Conservation (phyloP, 768 basidiomycete species). For the Mycena kentingensis region DNA sequence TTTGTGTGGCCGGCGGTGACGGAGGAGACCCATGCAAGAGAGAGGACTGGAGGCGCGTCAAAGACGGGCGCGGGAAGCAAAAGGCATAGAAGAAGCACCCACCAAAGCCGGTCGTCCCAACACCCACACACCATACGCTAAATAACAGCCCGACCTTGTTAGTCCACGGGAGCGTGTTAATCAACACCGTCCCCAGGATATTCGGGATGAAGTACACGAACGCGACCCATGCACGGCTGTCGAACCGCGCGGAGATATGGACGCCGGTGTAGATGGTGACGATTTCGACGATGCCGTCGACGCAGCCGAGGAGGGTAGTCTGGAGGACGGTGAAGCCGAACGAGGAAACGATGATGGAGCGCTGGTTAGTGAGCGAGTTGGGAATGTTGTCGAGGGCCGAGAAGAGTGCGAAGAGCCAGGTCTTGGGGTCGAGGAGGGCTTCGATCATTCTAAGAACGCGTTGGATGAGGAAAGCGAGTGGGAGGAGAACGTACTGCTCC, state of each 20-base stretch:
- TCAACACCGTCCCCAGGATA: constrained; percentile 46
- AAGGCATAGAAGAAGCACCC: not conserved
- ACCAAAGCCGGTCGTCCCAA: constrained; percentile 9
- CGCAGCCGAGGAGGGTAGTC: constrained; percentile 57
- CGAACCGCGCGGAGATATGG: constrained; percentile 32
- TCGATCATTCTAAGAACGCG: constrained; percentile 47
- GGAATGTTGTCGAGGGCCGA: constrained; percentile 51
- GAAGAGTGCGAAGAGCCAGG: constrained; percentile 61
- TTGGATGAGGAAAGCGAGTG: not conserved
- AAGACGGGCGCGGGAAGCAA: not conserved
- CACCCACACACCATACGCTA: constrained; percentile 41
- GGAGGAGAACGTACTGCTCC: constrained; percentile 60
- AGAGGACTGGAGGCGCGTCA: constrained; percentile 39
- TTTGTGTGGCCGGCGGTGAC: constrained; percentile 51
- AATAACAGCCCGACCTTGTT: constrained; percentile 52
- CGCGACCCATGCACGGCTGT: constrained; percentile 12
- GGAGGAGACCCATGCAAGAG: constrained; percentile 48
- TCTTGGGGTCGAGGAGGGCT: constrained; percentile 55
- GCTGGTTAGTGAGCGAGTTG: constrained; percentile 52
- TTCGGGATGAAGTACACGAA: constrained; percentile 35
- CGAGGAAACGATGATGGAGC: constrained; percentile 49
- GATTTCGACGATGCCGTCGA: constrained; percentile 53
- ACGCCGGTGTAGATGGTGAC: constrained; percentile 56
- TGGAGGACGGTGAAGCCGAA: constrained; percentile 54
- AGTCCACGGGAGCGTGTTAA: constrained; percentile 51